Evolutionary conservation across 2,329 filamentous ascomycete genomes (phyloP).

Genomic region (Phialophora verrucosa): DNA sequence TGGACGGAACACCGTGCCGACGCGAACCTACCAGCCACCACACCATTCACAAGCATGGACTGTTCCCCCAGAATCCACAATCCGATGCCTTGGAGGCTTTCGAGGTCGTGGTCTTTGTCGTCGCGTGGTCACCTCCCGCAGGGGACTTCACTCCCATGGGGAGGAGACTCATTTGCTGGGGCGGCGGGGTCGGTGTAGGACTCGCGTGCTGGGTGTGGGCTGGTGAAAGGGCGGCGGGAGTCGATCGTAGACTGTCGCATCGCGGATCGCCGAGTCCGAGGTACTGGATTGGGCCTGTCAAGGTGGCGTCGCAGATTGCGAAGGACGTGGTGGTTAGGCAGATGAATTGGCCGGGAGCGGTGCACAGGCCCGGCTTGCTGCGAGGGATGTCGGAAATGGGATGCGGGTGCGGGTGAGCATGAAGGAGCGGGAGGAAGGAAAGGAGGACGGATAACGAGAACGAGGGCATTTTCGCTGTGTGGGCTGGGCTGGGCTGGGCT

Average conservation of each 20-base stretch:
- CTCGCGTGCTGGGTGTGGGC: neutral
- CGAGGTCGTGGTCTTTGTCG: neutral
- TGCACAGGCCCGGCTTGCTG: neutral
- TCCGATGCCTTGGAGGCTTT: neutral
- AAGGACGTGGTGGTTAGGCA: slow-evolving; percentile 1
- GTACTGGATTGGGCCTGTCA: neutral
- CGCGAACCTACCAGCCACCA: neutral
- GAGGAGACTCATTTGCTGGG: neutral
- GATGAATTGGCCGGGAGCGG: neutral
- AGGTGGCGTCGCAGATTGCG: neutral
- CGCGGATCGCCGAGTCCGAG: neutral
- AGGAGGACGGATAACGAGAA: neutral
- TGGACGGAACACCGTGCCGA: no score
- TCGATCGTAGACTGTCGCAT: neutral
- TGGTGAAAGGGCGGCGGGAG: neutral
- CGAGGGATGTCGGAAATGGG: neutral
- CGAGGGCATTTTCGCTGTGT: neutral
- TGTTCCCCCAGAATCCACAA: neutral
- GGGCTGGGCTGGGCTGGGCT: neutral
- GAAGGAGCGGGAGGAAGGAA: neutral
- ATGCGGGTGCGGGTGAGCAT: neutral
- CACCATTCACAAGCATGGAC: neutral
- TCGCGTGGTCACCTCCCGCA: neutral
- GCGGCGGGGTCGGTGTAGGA: neutral
- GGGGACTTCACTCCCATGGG: neutral